Conservation (phyloP, 768 basidiomycete species). For the Boletus sp. region DNA sequence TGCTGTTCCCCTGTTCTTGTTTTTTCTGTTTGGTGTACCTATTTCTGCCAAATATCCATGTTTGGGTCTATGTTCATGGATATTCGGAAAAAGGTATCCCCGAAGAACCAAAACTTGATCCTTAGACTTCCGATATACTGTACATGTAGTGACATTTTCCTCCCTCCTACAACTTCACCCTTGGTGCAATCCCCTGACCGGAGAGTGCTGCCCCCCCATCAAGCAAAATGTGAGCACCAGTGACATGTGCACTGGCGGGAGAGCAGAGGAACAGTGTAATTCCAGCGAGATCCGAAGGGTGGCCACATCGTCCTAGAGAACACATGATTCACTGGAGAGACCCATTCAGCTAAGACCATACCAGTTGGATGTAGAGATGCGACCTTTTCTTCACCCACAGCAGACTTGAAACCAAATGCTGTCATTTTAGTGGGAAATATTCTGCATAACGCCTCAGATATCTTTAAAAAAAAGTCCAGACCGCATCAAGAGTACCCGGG, state of each 20-base stretch:
- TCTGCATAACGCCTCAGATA: slow-evolving; percentile 30
- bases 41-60: background rate
- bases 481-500: slow-evolving; percentile 55
- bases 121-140: too few species aligned
- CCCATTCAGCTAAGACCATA: slow-evolving; percentile 20
- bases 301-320: slow-evolving; percentile 58
- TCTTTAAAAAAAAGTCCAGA: background rate
- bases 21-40: background rate
- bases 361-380: slow-evolving; percentile 61
- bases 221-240: slow-evolving; percentile 66
- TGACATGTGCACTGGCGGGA: slow-evolving; percentile 69
- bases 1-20: background rate
- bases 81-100: background rate
- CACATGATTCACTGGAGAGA: background rate
- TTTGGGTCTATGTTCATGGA: background rate
- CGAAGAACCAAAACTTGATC: too few species aligned
- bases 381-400: slow-evolving; percentile 49
- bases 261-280: slow-evolving; percentile 66
- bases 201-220: slow-evolving; percentile 55
- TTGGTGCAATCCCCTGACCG: slow-evolving; percentile 19
- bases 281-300: slow-evolving; percentile 67
- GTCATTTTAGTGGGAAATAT: slow-evolving; percentile 88
- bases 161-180: slow-evolving; percentile 22
- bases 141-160: too few species aligned
- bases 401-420: slow-evolving; percentile 56